phyloP scores from a whole-genome alignment of 345 rosid species.

The Salix viminalis region DNA sequence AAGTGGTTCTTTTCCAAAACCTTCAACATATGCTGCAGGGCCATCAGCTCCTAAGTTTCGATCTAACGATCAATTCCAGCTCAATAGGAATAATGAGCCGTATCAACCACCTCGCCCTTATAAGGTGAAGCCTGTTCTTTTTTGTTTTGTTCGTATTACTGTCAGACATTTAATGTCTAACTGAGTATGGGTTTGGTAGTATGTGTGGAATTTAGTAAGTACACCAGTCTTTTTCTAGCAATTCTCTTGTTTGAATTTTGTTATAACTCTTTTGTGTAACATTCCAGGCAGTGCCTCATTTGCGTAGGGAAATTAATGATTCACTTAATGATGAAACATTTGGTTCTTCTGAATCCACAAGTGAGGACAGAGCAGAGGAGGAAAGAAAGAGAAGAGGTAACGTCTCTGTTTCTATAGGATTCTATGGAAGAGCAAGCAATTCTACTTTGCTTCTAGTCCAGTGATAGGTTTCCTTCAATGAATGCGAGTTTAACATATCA shows the following conservation, averaged over 20 bases:
- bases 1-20: slow-evolving; percentile 86
- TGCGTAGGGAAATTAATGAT: slow-evolving; percentile 65
- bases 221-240: background rate
- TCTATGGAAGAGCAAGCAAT: background rate
- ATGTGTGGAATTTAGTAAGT: background rate
- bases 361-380: slow-evolving; percentile 91
- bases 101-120: slow-evolving; percentile 96
- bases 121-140: slow-evolving; percentile 49
- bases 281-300: slow-evolving; percentile 69
- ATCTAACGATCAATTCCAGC: slow-evolving; percentile 61
- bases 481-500: slow-evolving; percentile 16
- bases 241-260: background rate
- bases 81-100: slow-evolving; percentile 65
- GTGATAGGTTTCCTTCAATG: background rate
- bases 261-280: background rate
- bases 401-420: slow-evolving; percentile 11
- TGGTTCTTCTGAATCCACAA: slow-evolving; percentile 72
- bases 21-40: slow-evolving; percentile 63
- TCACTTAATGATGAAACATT: slow-evolving; percentile 86
- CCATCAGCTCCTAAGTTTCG: slow-evolving; percentile 56
- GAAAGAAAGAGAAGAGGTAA: slow-evolving; percentile 95
- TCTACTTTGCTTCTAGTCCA: slow-evolving; percentile 9
- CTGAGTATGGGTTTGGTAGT: slow-evolving; percentile 1
- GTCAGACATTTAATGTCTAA: background rate
- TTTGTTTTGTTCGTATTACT: background rate